Evolutionary conservation across 2,329 filamentous ascomycete species (phyloP), one percentile per base, ranked within the genome.

Genomic region (Hypoxylon sp.): DNA sequence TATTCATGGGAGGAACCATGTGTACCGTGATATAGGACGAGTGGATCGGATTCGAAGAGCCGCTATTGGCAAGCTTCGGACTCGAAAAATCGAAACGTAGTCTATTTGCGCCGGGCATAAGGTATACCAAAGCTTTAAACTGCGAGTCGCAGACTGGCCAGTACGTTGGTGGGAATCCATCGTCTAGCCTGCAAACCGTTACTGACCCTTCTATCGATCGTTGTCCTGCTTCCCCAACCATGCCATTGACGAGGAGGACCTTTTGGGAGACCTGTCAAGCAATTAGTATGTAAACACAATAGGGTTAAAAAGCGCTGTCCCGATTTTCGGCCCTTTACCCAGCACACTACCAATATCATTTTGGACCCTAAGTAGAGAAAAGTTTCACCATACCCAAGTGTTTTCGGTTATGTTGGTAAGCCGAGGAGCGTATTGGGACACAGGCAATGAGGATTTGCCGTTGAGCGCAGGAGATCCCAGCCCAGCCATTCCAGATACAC

Each of bases 101-200:
- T 73, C 89, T 90, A 80, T 99, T 99, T 60, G 93, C 92, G 0
- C 96, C 96, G 3, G 96, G 94, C 71, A 92, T 89, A n/a, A 99
- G 87, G 79, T 97, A 94, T 9, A 98, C 87, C 31, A 98, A 84
- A 4, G 92, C 92, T 82, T 98, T 98, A 86, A 98, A 98, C 79
- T 94, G 90, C 2, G 93, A 97, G 70, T 94, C 91, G 77, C 86
- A 91, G 10, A 98, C 95, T 1, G 94, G 95, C 94, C 95, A 98
- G 73, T 85, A 87, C 11, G 90, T 92, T 0, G 92, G 84, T 5
- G 95, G 94, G 78, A 98, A 97, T 68, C 84, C 89, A 78, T 97
- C 94, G 79, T 97, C 92, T 73, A 94, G 88, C 75, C 96, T 92
- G 75, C 87, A 91, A 68, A 98, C 87, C 2, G 90, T 94, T 55